Conservation (phyloP, 768 basidiomycete species). For the Candolleomyces aberdarensis region DNA sequence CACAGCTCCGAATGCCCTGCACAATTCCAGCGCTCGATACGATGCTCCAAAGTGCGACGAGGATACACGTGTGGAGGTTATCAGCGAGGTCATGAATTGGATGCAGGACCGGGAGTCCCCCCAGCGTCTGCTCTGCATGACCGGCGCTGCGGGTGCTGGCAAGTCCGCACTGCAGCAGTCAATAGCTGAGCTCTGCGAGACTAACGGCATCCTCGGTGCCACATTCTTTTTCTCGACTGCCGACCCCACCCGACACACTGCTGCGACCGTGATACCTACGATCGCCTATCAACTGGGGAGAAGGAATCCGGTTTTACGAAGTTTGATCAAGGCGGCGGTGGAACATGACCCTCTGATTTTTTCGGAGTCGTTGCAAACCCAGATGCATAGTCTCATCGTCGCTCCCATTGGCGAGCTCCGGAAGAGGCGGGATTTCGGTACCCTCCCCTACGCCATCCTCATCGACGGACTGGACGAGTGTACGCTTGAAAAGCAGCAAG, state of each 20-base stretch:
- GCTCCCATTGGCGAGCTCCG: not conserved
- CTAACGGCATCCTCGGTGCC: not conserved
- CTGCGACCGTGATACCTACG: conserved; percentile 5
- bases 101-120: no score
- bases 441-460: not conserved
- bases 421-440: not conserved
- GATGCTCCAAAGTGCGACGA: no score
- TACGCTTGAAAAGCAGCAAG: conserved; percentile 3
- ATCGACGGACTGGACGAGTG: conserved; percentile 16
- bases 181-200: not conserved
- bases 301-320: not conserved
- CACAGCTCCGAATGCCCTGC: no score
- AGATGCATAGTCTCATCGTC: conserved; percentile 6
- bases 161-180: not conserved
- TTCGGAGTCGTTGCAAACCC: not conserved
- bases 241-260: not conserved
- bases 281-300: conserved; percentile 10
- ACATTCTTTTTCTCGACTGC: conserved; percentile 7
- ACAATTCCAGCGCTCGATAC: no score
- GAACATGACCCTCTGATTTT: not conserved
- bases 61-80: no score
- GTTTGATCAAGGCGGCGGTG: not conserved
- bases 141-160: not conserved
- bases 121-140: not conserved
- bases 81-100: no score